These are phyloP conservation scores for Arthrobotrys iridis DNA, from an alignment of 2,329 filamentous ascomycete species.

Conservation along the genomic window DNA sequence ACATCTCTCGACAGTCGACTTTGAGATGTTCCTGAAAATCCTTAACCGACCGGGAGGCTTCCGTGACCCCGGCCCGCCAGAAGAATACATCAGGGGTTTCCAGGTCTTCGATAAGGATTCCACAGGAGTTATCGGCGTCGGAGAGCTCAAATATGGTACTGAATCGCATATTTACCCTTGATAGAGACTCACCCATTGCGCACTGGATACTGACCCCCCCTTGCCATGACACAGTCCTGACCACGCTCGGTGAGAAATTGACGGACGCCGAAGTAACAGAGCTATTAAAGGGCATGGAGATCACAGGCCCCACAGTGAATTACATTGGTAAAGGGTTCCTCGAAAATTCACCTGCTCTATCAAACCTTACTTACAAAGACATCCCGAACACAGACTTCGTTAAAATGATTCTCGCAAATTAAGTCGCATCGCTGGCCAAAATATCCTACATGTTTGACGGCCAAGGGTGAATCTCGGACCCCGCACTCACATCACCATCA, in stretches of 20 bases:
- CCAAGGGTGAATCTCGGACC: no score
- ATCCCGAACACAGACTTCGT: constrained; percentile 73
- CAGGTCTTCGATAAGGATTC: constrained; percentile 99
- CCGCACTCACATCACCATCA: no score
- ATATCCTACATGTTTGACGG: neutral
- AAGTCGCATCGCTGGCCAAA: constrained; percentile 59
- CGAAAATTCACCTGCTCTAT: neutral
- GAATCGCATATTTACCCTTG: constrained; percentile 23
- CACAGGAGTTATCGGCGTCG: constrained; percentile 96
- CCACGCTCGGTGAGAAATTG: constrained; percentile 99
- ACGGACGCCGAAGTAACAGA: constrained; percentile 98
- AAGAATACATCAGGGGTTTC: constrained; percentile 98
- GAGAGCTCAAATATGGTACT: constrained; percentile 88
- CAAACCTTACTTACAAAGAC: constrained; percentile 15
- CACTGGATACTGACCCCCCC: neutral
- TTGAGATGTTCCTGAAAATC: constrained; percentile 63
- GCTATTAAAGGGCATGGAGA: constrained; percentile 97
- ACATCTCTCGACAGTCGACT: constrained; percentile 30
- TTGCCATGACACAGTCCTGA: constrained; percentile 71
- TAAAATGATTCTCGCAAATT: constrained; percentile 87
- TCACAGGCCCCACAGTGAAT: constrained; percentile 94
- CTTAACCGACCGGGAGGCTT: constrained; percentile 98
- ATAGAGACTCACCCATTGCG: neutral
- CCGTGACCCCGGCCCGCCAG: constrained; percentile 95
- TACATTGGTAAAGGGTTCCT: constrained; percentile 77